Conservation (phyloP, 73 alveolate species). For the Tetrahymena elliotti region DNA sequence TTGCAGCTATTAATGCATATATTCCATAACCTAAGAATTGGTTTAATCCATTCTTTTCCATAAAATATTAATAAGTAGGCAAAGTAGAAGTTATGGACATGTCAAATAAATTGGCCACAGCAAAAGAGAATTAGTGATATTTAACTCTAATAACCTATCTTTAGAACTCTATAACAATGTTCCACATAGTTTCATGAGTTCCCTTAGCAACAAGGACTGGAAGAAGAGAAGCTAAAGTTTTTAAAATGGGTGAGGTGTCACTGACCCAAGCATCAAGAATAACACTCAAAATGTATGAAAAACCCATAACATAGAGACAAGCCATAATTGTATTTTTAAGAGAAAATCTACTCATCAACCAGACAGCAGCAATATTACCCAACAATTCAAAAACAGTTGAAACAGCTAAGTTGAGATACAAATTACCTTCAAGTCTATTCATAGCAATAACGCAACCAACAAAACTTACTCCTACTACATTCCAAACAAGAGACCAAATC, state of each 20-base stretch:
- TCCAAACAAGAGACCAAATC: neutral
- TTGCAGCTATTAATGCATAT: neutral
- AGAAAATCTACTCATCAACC: neutral
- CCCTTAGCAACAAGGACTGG: neutral
- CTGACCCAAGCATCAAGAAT: neutral
- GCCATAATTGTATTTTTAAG: neutral
- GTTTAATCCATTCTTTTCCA: neutral
- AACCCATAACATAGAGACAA: neutral
- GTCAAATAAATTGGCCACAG: neutral
- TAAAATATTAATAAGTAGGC: neutral
- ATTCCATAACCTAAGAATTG: neutral
- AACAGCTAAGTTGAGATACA: neutral
- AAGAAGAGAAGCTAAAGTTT: neutral
- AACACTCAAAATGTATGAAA: neutral
- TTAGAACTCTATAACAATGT: neutral
- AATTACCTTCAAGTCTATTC: neutral
- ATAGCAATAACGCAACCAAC: neutral
- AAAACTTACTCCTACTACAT: neutral
- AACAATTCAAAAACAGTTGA: neutral
- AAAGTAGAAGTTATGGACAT: neutral
- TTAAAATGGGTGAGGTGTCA: neutral
- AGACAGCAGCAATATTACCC: neutral
- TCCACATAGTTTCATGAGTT: neutral
- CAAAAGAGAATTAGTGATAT: neutral
- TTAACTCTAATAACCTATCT: neutral